Percentiles rank a stretch among this genome's conserved stretches.
Evolutionary conservation across 805 yeast species (phyloP).

Genomic region (Starmerella potacharoeniae): DNA sequence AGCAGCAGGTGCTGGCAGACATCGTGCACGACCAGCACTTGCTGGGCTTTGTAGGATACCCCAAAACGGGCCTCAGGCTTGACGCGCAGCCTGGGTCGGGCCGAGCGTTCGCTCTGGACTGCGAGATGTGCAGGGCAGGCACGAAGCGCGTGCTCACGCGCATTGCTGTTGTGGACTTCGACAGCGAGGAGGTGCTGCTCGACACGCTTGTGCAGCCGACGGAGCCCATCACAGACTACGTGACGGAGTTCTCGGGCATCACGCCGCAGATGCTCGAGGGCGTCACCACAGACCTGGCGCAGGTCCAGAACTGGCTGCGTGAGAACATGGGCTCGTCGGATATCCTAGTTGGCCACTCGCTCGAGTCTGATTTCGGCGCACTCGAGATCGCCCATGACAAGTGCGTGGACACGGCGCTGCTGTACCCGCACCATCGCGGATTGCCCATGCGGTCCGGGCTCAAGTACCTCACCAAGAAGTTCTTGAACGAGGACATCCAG

Average conservation of each 20-base stretch:
- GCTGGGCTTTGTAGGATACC: conserved; percentile 10
- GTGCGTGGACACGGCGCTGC: conserved; percentile 68
- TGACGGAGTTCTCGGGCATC: conserved; percentile 79
- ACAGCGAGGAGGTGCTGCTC: conserved; percentile 45
- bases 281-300: conserved; percentile 53
- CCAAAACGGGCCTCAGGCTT: conserved; percentile 8
- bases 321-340: conserved; percentile 44
- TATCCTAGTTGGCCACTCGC: conserved; percentile 76
- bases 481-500: conserved; percentile 53
- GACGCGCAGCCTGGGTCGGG: conserved; percentile 5
- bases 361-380: conserved; percentile 70
- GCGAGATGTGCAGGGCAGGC: conserved; percentile 77
- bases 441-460: conserved; percentile 72
- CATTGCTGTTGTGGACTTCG: conserved; percentile 48
- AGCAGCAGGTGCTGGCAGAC: background rate
- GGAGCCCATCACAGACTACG: conserved; percentile 62
- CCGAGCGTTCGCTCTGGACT: conserved; percentile 67
- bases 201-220: conserved; percentile 73
- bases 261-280: conserved; percentile 52
- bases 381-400: conserved; percentile 59
- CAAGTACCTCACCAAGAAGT: conserved; percentile 51
- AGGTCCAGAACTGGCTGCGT: conserved; percentile 52
- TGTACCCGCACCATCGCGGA: conserved; percentile 68
- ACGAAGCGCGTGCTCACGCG: conserved; percentile 61
- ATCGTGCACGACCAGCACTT: background rate